These are phyloP conservation scores for Silene latifolia DNA, from an alignment of 148 eudicot species.

Conservation along the genomic window DNA sequence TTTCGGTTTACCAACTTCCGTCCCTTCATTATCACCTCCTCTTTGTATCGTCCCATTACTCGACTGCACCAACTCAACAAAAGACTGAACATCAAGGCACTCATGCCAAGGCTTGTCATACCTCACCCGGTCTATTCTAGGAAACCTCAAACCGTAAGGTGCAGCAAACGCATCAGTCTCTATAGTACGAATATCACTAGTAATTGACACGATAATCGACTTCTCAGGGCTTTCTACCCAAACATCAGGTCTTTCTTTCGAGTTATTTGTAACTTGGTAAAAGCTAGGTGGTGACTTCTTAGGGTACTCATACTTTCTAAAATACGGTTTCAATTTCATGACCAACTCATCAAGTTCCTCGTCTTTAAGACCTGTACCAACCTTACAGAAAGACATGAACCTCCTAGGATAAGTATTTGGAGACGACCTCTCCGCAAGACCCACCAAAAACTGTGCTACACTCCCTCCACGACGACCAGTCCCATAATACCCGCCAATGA, in stretches of 20 bases:
- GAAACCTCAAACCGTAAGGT: slow-evolving; percentile 90
- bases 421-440: slow-evolving; percentile 76
- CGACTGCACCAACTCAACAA: slow-evolving; percentile 73
- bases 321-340: slow-evolving; percentile 75
- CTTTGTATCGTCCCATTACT: slow-evolving; percentile 80
- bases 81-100: slow-evolving; percentile 87
- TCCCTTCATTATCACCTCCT: slow-evolving; percentile 37
- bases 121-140: slow-evolving; percentile 85
- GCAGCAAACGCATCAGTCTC: slow-evolving; percentile 83
- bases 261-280: slow-evolving; percentile 87
- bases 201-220: slow-evolving; percentile 74
- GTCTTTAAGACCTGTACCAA: slow-evolving; percentile 90
- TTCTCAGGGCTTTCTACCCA: slow-evolving; percentile 98
- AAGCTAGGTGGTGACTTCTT: slow-evolving; percentile 78
- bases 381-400: slow-evolving; percentile 91
- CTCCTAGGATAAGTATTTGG: slow-evolving; percentile 59
- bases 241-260: slow-evolving; percentile 96
- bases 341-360: slow-evolving; percentile 87
- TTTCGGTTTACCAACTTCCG: slow-evolving; percentile 41
- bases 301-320: slow-evolving; percentile 75
- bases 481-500: slow-evolving; percentile 97
- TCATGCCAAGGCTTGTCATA: slow-evolving; percentile 98
- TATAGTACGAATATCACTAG: slow-evolving; percentile 91
- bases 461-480: slow-evolving; percentile 96
- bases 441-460: slow-evolving; percentile 89